Conservation (phyloP, 805 yeast species). For the Metschnikowia drakensbergensis region DNA sequence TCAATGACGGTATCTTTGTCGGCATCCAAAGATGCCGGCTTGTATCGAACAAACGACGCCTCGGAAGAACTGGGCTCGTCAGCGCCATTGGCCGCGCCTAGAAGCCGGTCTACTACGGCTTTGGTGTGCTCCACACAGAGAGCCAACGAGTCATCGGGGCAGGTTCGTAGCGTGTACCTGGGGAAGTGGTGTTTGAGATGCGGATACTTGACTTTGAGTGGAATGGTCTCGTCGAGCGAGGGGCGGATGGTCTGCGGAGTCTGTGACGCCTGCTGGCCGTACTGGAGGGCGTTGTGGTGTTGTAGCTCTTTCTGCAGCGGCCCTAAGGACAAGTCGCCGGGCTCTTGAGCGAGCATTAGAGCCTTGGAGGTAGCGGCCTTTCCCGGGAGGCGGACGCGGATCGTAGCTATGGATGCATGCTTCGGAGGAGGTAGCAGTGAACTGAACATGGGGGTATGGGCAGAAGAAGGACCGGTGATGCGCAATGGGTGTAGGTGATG, state of each 20-base stretch:
- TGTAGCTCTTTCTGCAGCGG: constrained; percentile 41
- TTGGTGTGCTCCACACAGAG: constrained; percentile 54
- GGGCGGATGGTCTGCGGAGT: constrained; percentile 4
- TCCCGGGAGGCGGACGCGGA: constrained; percentile 9
- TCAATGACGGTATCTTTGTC: constrained; percentile 40
- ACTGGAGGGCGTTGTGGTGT: constrained; percentile 48
- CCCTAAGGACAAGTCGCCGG: constrained; percentile 21
- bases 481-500: neutral
- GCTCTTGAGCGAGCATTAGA: constrained; percentile 29
- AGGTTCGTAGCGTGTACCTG: constrained; percentile 32
- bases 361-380: constrained; percentile 6
- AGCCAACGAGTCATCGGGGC: constrained; percentile 43
- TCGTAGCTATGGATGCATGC: constrained; percentile 20
- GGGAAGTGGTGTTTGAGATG: constrained; percentile 40
- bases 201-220: constrained; percentile 45
- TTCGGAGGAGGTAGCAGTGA: constrained; percentile 34
- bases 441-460: constrained; percentile 27
- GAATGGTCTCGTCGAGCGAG: constrained; percentile 48
- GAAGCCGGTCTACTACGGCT: constrained; percentile 48
- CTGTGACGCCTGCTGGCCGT: constrained; percentile 29
- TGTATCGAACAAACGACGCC: constrained; percentile 20
- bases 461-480: neutral
- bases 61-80: constrained; percentile 14
- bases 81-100: constrained; percentile 36
- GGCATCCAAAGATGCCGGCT: constrained; percentile 12